Conservation (phyloP, 108 stramenopile genomes). For the Discostella pseudostelligera region DNA sequence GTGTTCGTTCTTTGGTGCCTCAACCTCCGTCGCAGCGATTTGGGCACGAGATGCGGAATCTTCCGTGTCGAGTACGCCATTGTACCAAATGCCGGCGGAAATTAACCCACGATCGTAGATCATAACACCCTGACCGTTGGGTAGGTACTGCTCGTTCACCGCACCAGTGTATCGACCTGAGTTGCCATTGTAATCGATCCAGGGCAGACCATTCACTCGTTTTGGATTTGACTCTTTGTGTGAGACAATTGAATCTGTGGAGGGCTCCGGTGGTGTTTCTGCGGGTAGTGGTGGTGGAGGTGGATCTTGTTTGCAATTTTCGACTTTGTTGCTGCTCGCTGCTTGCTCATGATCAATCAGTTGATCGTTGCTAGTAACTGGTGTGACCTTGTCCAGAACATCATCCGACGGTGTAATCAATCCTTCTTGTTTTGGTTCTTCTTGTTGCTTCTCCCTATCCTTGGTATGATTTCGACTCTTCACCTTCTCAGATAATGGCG, state of each 20-base stretch:
- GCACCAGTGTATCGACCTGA: conserved; percentile 43
- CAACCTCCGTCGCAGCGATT: neutral
- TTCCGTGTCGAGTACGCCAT: conserved; percentile 49
- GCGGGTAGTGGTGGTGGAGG: neutral
- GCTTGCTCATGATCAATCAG: neutral
- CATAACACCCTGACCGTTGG: conserved; percentile 40
- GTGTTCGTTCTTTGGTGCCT: conserved; percentile 5
- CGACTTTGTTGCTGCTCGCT: neutral
- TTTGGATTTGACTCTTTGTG: conserved; percentile 16
- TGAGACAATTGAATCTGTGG: conserved; percentile 17
- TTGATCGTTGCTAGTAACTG: neutral
- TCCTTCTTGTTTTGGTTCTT: neutral
- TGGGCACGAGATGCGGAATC: neutral
- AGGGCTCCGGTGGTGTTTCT: neutral
- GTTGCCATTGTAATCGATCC: conserved; percentile 48
- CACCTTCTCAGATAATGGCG: neutral
- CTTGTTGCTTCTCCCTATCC: conserved; percentile 6
- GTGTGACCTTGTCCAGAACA: neutral
- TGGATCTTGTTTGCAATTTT: conserved; percentile 5
- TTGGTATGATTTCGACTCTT: conserved; percentile 8
- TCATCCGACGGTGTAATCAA: too few relatives aligned
- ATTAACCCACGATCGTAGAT: conserved; percentile 39
- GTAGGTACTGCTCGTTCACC: conserved; percentile 37
- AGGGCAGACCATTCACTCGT: conserved; percentile 43
- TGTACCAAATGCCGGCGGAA: conserved; percentile 43